These are phyloP conservation scores for Aristolochia contorta DNA, from an alignment of 164 flowering plant species.

Conservation along the genomic window DNA sequence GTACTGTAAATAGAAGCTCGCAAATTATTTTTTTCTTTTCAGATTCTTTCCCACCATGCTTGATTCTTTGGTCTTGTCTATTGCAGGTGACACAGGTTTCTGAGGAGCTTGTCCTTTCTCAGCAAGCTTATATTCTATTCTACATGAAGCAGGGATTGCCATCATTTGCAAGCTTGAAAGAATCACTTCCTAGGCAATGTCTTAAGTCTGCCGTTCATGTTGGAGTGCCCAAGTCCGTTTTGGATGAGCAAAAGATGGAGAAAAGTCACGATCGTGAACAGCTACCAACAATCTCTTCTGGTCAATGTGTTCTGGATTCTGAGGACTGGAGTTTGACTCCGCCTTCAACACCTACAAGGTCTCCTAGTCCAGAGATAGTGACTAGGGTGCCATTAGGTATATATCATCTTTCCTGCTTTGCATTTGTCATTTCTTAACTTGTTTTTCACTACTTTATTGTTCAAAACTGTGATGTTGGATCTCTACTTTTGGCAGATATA, in stretches of 20 bases:
- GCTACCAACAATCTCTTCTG: not conserved
- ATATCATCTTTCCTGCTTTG: not conserved
- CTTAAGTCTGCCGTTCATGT: slow-evolving; percentile 1
- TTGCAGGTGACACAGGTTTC: slow-evolving; percentile 14
- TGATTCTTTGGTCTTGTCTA: not conserved
- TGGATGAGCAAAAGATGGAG: slow-evolving; percentile 31
- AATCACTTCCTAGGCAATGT: slow-evolving; percentile 15
- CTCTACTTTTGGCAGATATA: slow-evolving; percentile 18
- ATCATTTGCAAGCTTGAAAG: slow-evolving; percentile 61
- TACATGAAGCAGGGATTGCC: slow-evolving; percentile 65
- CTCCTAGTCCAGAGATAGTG: slow-evolving; percentile 35
- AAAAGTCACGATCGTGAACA: slow-evolving; percentile 7
- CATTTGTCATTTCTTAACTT: not conserved
- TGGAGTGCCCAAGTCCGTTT: slow-evolving; percentile 60
- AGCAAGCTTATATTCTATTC: slow-evolving; percentile 79
- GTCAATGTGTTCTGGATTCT: not conserved
- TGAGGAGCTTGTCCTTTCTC: slow-evolving; percentile 40
- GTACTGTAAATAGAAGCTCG: slow-evolving; percentile 21
- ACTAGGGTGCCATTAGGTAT: slow-evolving; percentile 37
- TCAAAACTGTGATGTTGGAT: not conserved
- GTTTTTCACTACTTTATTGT: not conserved
- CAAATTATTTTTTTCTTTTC: not conserved
- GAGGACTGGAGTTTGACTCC: slow-evolving; percentile 2
- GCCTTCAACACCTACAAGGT: slow-evolving; percentile 29
- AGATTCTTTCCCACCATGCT: not conserved